Conservation (phyloP, 2,329 filamentous ascomycete species). For the Diplodia seriata region DNA sequence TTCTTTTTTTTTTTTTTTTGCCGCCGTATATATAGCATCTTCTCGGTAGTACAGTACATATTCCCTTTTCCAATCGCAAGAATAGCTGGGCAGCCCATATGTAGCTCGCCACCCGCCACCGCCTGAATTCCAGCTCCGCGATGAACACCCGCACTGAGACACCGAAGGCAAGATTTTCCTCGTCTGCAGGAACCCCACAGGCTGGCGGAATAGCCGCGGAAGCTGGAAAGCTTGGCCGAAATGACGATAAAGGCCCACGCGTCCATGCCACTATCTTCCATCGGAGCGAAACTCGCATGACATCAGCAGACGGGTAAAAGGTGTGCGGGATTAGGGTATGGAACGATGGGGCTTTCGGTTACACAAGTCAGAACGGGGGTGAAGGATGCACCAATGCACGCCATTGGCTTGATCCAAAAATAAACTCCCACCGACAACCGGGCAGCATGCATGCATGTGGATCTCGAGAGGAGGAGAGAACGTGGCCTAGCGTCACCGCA, state of each 20-base stretch:
- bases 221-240: background rate
- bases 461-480: background rate
- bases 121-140: background rate
- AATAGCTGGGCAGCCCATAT: background rate
- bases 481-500: constrained; percentile 15
- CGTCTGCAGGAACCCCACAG: background rate
- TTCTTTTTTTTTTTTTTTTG: background rate
- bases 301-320: constrained; percentile 12
- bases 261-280: background rate
- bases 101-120: constrained; percentile 18
- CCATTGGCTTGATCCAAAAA: constrained; percentile 23
- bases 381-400: constrained; percentile 6
- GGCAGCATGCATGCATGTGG: constrained; percentile 3
- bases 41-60: constrained; percentile 25
- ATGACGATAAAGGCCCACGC: background rate
- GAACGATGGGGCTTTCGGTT: constrained; percentile 16
- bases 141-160: background rate
- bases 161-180: background rate
- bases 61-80: constrained; percentile 7
- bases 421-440: background rate
- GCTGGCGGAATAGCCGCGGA: background rate
- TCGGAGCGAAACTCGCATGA: constrained; percentile 20
- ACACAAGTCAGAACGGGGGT: constrained; percentile 15
- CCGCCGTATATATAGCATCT: constrained; percentile 23
- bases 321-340: background rate